Percentiles rank a stretch among this genome's conserved stretches.
These are phyloP conservation scores for Lachancea cidri DNA, from an alignment of 805 yeast genomes.

Conservation along the genomic window DNA sequence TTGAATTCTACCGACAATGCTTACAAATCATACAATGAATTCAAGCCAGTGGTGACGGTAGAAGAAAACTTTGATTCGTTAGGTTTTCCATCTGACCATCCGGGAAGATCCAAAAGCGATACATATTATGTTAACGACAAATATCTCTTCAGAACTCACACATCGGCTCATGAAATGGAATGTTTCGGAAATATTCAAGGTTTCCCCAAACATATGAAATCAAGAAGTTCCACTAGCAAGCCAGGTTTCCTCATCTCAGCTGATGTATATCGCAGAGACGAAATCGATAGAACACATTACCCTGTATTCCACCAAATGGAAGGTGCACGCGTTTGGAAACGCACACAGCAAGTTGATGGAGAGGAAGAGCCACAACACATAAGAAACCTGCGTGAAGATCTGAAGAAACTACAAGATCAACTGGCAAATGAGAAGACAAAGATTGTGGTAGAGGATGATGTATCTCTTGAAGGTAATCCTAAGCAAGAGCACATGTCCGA, in stretches of 20 bases:
- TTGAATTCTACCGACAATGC: slow-evolving; percentile 67
- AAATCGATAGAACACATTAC: slow-evolving; percentile 91
- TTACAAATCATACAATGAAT: slow-evolving; percentile 56
- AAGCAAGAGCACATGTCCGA: slow-evolving; percentile 73
- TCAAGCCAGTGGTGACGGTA: slow-evolving; percentile 76
- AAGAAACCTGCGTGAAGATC: slow-evolving; percentile 49
- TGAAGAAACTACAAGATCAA: slow-evolving; percentile 54
- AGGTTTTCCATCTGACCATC: slow-evolving; percentile 89
- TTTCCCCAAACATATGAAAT: background rate
- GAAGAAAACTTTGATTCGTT: slow-evolving; percentile 85
- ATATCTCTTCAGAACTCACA: slow-evolving; percentile 80
- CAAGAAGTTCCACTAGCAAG: slow-evolving; percentile 12
- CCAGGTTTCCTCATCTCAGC: slow-evolving; percentile 93
- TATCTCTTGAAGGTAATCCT: slow-evolving; percentile 59
- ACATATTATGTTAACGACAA: slow-evolving; percentile 82
- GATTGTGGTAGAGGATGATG: slow-evolving; percentile 73
- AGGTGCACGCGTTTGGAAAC: slow-evolving; percentile 85
- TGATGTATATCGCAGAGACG: slow-evolving; percentile 93
- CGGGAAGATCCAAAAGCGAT: slow-evolving; percentile 88
- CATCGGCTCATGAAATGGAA: slow-evolving; percentile 93
- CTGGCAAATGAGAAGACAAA: slow-evolving; percentile 34
- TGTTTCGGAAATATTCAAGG: slow-evolving; percentile 36
- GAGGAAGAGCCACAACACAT: slow-evolving; percentile 29
- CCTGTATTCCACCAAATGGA: slow-evolving; percentile 98
- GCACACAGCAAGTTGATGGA: slow-evolving; percentile 30